These are phyloP conservation scores for Fusarium sp. DNA, from an alignment of 2,329 filamentous ascomycete genomes.

Conservation along the genomic window DNA sequence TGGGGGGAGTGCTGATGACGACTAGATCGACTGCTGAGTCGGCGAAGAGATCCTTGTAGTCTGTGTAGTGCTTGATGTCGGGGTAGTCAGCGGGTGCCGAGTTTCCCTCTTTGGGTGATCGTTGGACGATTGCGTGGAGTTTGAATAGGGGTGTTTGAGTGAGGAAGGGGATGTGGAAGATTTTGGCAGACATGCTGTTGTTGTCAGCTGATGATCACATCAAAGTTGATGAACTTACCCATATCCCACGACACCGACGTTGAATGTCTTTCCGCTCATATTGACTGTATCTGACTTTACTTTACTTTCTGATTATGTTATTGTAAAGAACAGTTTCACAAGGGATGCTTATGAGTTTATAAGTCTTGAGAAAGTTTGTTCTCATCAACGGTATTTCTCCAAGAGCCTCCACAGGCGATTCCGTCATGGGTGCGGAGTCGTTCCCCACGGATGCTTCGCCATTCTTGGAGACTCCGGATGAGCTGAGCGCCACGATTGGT, in stretches of 20 bases:
- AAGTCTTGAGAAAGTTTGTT: background rate
- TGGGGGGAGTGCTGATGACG: slow-evolving; percentile 77
- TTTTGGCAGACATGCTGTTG: slow-evolving; percentile 73
- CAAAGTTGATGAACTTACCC: slow-evolving; percentile 55
- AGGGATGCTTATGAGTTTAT: slow-evolving; percentile 4
- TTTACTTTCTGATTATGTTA: background rate
- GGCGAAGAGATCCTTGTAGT: slow-evolving; percentile 71
- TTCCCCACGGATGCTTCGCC: slow-evolving; percentile 42
- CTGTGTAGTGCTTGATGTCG: slow-evolving; percentile 71
- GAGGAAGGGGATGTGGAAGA: slow-evolving; percentile 88
- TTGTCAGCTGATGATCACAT: slow-evolving; percentile 36
- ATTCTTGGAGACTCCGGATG: slow-evolving; percentile 16
- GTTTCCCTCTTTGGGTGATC: slow-evolving; percentile 71
- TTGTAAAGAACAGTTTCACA: background rate
- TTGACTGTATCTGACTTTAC: background rate
- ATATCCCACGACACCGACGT: slow-evolving; percentile 65
- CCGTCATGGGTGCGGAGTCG: slow-evolving; percentile 42
- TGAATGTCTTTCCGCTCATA: slow-evolving; percentile 58
- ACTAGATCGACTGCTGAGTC: slow-evolving; percentile 77
- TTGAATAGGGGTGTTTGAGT: slow-evolving; percentile 71
- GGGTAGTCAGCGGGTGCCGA: slow-evolving; percentile 79
- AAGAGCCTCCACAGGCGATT: slow-evolving; percentile 32
- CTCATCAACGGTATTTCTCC: slow-evolving; percentile 1
- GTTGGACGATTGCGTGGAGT: slow-evolving; percentile 82
- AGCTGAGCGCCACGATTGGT: slow-evolving; percentile 33